A percentile compares a stretch with the other conserved stretches of the same genome.
phyloP scores from a whole-genome alignment of 2,329 filamentous ascomycete species.

The Penicillium janthinellum region DNA sequence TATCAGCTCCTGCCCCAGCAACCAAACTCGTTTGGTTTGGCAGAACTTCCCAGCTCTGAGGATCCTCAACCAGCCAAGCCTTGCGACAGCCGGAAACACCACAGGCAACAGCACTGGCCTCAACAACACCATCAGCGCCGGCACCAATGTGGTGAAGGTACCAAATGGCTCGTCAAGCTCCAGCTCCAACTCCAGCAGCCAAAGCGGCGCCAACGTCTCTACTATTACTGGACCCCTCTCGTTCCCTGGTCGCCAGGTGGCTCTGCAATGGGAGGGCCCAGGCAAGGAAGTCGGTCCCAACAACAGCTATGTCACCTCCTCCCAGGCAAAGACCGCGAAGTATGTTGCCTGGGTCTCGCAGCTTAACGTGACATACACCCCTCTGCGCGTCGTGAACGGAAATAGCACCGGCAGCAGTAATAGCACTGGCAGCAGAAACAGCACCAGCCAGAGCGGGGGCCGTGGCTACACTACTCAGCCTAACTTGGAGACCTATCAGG shows the following conservation, averaged over 20 bases:
- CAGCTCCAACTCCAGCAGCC: conserved; percentile 52
- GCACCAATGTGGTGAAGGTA: conserved; percentile 42
- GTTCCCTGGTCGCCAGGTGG: conserved; percentile 72
- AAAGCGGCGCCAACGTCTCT: conserved; percentile 66
- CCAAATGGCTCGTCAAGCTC: conserved; percentile 61
- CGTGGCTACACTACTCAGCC: conserved; percentile 72
- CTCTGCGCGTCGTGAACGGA: conserved; percentile 49
- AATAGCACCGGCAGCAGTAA: conserved; percentile 42
- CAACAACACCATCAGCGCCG: conserved; percentile 60
- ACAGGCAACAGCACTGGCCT: conserved; percentile 56
- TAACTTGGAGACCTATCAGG: conserved; percentile 65
- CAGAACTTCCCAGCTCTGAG: conserved; percentile 77
- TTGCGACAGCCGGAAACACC: conserved; percentile 29
- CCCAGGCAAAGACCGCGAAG: conserved; percentile 58
- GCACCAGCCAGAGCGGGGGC: conserved; percentile 44
- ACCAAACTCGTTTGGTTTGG: conserved; percentile 76
- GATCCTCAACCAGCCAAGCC: conserved; percentile 76
- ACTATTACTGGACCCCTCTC: conserved; percentile 73
- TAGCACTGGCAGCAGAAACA: conserved; percentile 53
- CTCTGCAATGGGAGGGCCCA: conserved; percentile 71
- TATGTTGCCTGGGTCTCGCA: conserved; percentile 78
- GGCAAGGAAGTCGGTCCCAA: conserved; percentile 74
- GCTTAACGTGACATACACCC: conserved; percentile 72
- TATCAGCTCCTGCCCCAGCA: conserved; percentile 72
- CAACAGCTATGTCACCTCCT: conserved; percentile 74